These are phyloP conservation scores for Clausena lansium DNA, from an alignment of 345 rosid species.

Conservation along the genomic window DNA sequence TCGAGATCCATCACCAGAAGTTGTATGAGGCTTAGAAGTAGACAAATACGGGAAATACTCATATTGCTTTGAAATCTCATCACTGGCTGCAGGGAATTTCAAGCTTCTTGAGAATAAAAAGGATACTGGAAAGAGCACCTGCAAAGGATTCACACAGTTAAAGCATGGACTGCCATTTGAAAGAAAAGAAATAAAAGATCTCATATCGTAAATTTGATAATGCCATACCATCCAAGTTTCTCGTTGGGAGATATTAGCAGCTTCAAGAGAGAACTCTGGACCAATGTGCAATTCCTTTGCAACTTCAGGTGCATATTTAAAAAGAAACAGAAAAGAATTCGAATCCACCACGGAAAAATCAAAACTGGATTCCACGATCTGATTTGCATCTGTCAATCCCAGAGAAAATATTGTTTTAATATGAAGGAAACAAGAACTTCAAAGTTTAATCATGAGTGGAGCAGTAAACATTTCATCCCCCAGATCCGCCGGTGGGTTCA, in stretches of 20 bases:
- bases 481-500: background rate
- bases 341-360: slow-evolving; percentile 81
- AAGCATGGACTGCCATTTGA: background rate
- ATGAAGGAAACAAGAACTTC: background rate
- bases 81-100: slow-evolving; percentile 70
- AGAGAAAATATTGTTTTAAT: background rate
- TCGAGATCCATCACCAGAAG: slow-evolving; percentile 48
- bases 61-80: slow-evolving; percentile 47
- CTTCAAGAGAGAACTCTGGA: slow-evolving; percentile 47
- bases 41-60: slow-evolving; percentile 57
- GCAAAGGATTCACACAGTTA: slow-evolving; percentile 2
- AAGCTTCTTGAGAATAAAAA: slow-evolving; percentile 63
- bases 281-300: slow-evolving; percentile 54
- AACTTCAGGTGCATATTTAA: slow-evolving; percentile 67
- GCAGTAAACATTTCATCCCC: background rate
- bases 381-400: slow-evolving; percentile 59
- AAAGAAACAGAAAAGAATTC: slow-evolving; percentile 69
- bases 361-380: slow-evolving; percentile 58
- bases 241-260: slow-evolving; percentile 46
- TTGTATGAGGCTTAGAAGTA: slow-evolving; percentile 37
- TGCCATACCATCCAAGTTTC: slow-evolving; percentile 64
- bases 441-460: background rate
- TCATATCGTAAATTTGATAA: background rate
- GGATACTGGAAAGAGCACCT: slow-evolving; percentile 80
- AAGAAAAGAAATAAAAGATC: background rate